phyloP scores from a whole-genome alignment of 768 basidiomycete genomes.

The Tylopilus balloui region DNA sequence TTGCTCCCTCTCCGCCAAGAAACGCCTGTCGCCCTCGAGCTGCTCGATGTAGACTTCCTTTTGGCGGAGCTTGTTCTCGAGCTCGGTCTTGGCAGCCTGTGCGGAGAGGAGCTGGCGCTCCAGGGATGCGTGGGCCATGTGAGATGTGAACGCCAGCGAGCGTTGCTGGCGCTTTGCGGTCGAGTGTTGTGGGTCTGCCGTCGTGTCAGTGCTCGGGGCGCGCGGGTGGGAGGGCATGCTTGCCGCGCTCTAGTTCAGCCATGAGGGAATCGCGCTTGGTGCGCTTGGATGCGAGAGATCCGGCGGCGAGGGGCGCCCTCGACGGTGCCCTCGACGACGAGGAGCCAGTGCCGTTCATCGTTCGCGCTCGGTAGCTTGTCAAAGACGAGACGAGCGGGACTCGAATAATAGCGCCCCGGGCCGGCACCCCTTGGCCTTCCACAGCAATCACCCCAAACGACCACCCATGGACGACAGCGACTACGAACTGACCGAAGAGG shows the following conservation, averaged over 20 bases:
- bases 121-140: constrained; percentile 56
- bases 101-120: constrained; percentile 65
- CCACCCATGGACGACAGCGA: constrained; percentile 22
- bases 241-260: constrained; percentile 65
- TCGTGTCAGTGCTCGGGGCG: background rate
- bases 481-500: constrained; percentile 20
- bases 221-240: background rate
- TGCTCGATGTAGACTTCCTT: constrained; percentile 58
- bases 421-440: too few relatives aligned
- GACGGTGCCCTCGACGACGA: constrained; percentile 21
- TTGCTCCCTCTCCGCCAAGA: constrained; percentile 62
- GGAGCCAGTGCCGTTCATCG: constrained; percentile 12
- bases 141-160: constrained; percentile 55
- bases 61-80: constrained; percentile 66
- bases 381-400: background rate
- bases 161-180: constrained; percentile 66
- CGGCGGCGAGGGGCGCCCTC: background rate
- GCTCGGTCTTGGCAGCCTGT: constrained; percentile 56
- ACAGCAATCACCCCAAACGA: background rate
- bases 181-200: constrained; percentile 59
- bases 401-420: background rate
- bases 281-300: constrained; percentile 13
- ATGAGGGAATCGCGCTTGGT: constrained; percentile 61
- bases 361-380: background rate
- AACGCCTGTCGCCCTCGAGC: constrained; percentile 66